Evolutionary conservation across 163 green algal species (phyloP).

Genomic region (Chloromonas sp.): DNA sequence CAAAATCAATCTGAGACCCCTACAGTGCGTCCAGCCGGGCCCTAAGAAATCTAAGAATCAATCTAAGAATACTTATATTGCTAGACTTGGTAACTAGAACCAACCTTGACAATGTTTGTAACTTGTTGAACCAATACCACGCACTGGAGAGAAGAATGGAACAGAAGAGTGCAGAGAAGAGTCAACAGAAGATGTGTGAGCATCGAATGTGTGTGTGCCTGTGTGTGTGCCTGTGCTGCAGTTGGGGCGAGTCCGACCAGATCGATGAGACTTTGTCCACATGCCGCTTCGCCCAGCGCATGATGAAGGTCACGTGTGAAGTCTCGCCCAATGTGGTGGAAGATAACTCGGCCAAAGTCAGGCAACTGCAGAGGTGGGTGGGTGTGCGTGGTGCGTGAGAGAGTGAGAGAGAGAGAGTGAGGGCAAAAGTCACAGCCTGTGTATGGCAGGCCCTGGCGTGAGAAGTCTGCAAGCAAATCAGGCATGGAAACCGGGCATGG

Average conservation of each 20-base stretch:
- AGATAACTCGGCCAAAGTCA: slow-evolving; percentile 28
- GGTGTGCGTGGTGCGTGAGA: neutral
- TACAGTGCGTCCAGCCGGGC: slow-evolving; percentile 20
- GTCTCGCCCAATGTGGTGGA: slow-evolving; percentile 55
- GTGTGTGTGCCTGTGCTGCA: slow-evolving; percentile 1
- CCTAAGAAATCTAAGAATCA: neutral
- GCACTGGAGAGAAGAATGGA: too few relatives aligned
- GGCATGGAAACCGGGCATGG: neutral
- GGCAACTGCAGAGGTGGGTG: slow-evolving; percentile 41
- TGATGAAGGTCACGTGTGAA: slow-evolving; percentile 61
- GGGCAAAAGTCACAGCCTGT: neutral
- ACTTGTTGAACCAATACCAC: too few relatives aligned
- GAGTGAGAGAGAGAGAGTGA: neutral
- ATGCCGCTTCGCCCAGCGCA: slow-evolving; percentile 61
- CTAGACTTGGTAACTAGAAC: too few relatives aligned
- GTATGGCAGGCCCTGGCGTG: neutral
- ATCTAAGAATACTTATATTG: neutral
- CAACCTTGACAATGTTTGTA: too few relatives aligned
- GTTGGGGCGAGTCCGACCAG: slow-evolving; percentile 33
- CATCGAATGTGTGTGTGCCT: neutral
- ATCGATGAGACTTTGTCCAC: slow-evolving; percentile 57
- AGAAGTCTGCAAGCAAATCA: neutral
- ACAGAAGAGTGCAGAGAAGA: too few relatives aligned
- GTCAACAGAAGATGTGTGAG: too few relatives aligned
- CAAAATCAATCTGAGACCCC: too few relatives aligned